These are phyloP conservation scores for Quercus engelmannii DNA, from an alignment of 306 rosid genomes.

Conservation along the genomic window DNA sequence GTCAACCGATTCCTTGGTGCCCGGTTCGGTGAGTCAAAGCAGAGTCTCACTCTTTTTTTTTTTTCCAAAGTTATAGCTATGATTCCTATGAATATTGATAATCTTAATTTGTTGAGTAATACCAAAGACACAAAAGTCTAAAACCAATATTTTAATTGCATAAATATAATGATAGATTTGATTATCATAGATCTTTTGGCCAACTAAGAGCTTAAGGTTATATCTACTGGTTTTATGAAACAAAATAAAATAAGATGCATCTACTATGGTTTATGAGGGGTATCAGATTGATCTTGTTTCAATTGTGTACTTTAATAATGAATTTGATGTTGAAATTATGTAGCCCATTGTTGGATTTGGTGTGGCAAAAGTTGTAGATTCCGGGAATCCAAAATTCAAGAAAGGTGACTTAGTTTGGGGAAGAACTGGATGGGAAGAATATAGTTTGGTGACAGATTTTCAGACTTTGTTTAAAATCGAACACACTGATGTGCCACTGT, in stretches of 20 bases:
- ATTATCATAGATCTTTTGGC: no score
- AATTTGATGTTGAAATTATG: background rate
- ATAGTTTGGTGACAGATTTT: constrained; percentile 2
- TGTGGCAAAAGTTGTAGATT: constrained; percentile 32
- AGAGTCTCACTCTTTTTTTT: background rate
- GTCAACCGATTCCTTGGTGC: background rate
- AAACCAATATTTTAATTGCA: background rate
- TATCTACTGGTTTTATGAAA: background rate
- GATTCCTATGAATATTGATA: no score
- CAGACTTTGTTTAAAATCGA: constrained; percentile 12
- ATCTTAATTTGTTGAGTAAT: no score
- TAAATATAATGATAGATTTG: background rate
- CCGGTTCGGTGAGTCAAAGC: constrained; percentile 22
- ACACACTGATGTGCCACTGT: constrained; percentile 31
- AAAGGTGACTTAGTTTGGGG: constrained; percentile 34
- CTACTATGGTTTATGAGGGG: background rate
- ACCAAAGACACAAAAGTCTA: no score
- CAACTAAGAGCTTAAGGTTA: background rate
- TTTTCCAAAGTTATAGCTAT: no score
- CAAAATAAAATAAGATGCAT: background rate
- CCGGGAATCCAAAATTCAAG: constrained; percentile 24
- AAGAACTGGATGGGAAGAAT: constrained; percentile 31
- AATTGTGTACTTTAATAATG: background rate
- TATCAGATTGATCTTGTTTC: background rate
- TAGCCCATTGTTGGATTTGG: constrained; percentile 36